Evolutionary conservation across 1,284 basidiomycete genomes (phyloP).

Genomic region (Singerocomus rubriflavus): DNA sequence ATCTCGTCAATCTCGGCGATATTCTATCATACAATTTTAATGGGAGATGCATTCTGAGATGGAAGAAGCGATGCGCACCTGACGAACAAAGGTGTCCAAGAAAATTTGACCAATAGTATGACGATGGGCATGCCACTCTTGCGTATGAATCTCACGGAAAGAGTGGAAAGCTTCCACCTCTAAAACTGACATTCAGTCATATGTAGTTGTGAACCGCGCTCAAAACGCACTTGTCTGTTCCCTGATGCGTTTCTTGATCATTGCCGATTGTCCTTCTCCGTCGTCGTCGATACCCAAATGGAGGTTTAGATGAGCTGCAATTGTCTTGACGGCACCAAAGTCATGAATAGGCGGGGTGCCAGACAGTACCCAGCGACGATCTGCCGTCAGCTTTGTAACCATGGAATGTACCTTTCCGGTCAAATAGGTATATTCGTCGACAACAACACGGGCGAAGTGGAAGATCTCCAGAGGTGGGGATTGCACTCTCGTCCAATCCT

Average conservation of each 20-base stretch:
- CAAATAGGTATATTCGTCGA: constrained; percentile 95
- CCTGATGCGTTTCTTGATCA: constrained; percentile 75
- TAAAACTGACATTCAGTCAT: constrained; percentile 30
- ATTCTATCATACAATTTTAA: constrained; percentile 53
- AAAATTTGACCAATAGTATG: constrained; percentile 83
- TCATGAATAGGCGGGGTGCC: constrained; percentile 93
- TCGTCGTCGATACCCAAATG: constrained; percentile 91
- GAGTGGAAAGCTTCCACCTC: constrained; percentile 94
- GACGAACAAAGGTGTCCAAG: constrained; percentile 80
- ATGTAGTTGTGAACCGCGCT: neutral
- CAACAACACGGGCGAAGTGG: constrained; percentile 83
- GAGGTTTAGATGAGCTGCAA: constrained; percentile 81
- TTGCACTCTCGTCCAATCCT: constrained; percentile 77
- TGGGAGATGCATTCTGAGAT: neutral
- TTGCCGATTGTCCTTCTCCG: constrained; percentile 71
- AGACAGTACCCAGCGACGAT: constrained; percentile 91
- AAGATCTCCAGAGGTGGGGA: constrained; percentile 90
- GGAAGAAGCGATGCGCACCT: constrained; percentile 45
- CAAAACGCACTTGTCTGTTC: constrained; percentile 73
- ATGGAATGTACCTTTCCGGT: constrained; percentile 78
- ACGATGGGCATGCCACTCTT: constrained; percentile 89
- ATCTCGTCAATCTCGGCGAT: constrained; percentile 97
- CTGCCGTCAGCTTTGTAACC: constrained; percentile 74
- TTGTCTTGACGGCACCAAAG: constrained; percentile 88
- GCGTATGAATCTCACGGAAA: constrained; percentile 89